Evolutionary conservation across 2,329 filamentous ascomycete species (phyloP).

Genomic region (Grosmannia clavigera): DNA sequence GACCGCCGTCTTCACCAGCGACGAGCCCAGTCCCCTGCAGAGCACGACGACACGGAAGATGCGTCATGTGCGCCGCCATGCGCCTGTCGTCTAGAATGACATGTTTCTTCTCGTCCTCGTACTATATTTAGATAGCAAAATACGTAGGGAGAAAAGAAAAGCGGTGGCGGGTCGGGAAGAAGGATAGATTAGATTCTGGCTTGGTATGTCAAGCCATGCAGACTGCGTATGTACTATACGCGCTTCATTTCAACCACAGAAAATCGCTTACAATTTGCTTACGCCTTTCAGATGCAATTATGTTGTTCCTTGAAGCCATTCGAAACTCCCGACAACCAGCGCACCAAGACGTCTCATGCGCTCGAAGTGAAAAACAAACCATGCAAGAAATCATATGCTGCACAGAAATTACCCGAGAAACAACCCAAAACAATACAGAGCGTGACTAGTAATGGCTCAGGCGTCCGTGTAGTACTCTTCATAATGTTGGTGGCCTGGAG

Average conservation of each 20-base stretch:
- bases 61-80: neutral
- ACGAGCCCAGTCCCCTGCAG: conserved; percentile 10
- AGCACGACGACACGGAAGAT: neutral
- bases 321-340: neutral
- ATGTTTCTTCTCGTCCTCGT: neutral
- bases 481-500: conserved; percentile 30
- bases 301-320: neutral
- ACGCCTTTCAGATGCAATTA: neutral
- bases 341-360: neutral
- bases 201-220: neutral
- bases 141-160: neutral
- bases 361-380: neutral
- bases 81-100: neutral
- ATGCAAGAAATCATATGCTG: neutral
- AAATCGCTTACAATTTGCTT: neutral
- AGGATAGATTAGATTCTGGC: neutral
- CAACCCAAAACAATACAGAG: neutral
- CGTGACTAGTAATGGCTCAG: conserved; percentile 16
- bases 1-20: conserved; percentile 11
- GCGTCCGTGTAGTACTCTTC: conserved; percentile 45
- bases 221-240: neutral
- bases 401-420: neutral
- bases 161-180: neutral
- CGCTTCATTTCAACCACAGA: neutral
- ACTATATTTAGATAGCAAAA: neutral